These are phyloP conservation scores for Clausena lansium DNA, from an alignment of 345 rosid genomes.

Conservation along the genomic window DNA sequence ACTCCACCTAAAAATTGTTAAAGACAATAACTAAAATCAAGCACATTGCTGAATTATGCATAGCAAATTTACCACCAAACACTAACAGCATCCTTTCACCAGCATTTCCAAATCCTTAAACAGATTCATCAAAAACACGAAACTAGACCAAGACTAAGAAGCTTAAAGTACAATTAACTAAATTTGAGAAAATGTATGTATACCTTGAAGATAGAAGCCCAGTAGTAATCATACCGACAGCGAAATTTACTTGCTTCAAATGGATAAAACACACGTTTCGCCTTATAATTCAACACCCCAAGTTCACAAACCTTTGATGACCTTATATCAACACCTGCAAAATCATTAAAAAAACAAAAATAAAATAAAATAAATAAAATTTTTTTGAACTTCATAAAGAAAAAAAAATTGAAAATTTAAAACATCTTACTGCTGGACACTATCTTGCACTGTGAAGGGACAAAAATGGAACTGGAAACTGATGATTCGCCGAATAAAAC, in stretches of 20 bases:
- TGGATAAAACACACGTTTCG: conserved; percentile 68
- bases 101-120: neutral
- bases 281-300: conserved; percentile 65
- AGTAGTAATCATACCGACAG: conserved; percentile 90
- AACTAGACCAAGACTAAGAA: neutral
- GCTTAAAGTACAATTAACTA: neutral
- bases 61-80: too few species aligned
- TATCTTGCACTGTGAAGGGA: conserved; percentile 73
- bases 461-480: conserved; percentile 39
- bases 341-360: neutral
- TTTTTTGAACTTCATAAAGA: neutral
- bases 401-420: neutral
- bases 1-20: conserved; percentile 59
- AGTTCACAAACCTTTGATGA: conserved; percentile 85
- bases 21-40: neutral
- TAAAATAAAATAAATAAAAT: neutral
- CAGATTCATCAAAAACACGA: neutral
- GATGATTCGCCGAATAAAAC: conserved; percentile 44
- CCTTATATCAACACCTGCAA: conserved; percentile 87
- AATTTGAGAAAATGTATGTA: neutral
- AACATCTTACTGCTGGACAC: conserved; percentile 73
- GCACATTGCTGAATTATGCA: neutral
- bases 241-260: conserved; percentile 69
- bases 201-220: conserved; percentile 96
- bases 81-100: neutral